Evolutionary conservation across 108 stramenopile species (phyloP).

Genomic region (Cyclostephanos tholiformis): DNA sequence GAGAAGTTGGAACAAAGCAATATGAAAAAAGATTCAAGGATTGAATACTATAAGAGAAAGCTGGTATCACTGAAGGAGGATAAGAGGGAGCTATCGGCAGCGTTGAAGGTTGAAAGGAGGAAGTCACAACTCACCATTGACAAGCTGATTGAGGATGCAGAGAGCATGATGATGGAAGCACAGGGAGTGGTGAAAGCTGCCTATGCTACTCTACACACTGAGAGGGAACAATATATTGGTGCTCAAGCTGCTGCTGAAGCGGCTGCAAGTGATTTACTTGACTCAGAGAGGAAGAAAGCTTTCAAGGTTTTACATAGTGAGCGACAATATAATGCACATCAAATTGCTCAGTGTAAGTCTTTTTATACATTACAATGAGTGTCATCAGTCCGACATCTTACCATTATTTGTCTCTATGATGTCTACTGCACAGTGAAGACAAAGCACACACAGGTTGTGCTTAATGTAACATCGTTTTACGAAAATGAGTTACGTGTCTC

Average conservation of each 20-base stretch:
- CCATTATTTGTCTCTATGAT: not conserved
- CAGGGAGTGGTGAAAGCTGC: not conserved
- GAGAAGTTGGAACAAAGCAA: no score
- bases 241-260: no score
- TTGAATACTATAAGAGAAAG: not conserved
- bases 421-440: not conserved
- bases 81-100: not conserved
- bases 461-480: not conserved
- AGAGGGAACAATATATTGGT: no score
- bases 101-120: not conserved
- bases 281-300: not conserved
- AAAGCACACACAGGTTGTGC: not conserved
- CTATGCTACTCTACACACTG: not conserved
- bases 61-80: not conserved
- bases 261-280: no score
- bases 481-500: not conserved
- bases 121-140: not conserved
- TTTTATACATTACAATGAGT: not conserved
- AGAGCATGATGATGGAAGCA: conserved; percentile 1
- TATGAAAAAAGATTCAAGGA: no score
- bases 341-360: not conserved
- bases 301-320: not conserved
- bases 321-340: not conserved
- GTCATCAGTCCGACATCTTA: not conserved
- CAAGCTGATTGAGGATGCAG: conserved; percentile 2